phyloP scores from a whole-genome alignment of 805 yeast genomes.

The Wickerhamiella bombiphila region DNA sequence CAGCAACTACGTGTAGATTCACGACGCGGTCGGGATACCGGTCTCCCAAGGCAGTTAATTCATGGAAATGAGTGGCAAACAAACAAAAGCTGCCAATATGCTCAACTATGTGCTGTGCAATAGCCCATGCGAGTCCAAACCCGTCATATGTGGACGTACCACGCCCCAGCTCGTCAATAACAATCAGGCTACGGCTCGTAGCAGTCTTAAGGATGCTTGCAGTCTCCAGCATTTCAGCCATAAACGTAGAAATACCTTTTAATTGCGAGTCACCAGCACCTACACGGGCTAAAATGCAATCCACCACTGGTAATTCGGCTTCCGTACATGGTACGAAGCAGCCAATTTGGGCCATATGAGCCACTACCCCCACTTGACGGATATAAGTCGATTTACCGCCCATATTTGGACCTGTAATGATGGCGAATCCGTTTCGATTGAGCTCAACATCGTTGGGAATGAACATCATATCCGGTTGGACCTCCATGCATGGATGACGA shows the following conservation, averaged over 20 bases:
- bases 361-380: slow-evolving; percentile 57
- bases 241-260: slow-evolving; percentile 91
- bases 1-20: slow-evolving; percentile 88
- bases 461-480: slow-evolving; percentile 78
- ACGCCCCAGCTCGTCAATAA: slow-evolving; percentile 91
- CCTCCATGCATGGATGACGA: slow-evolving; percentile 89
- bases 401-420: slow-evolving; percentile 84
- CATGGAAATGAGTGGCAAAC: slow-evolving; percentile 97
- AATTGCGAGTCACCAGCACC: slow-evolving; percentile 98
- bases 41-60: slow-evolving; percentile 66
- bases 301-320: slow-evolving; percentile 73
- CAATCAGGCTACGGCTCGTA: slow-evolving; percentile 60
- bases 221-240: slow-evolving; percentile 94
- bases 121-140: slow-evolving; percentile 95
- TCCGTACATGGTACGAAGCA: slow-evolving; percentile 61
- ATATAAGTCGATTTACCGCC: slow-evolving; percentile 77
- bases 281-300: slow-evolving; percentile 88
- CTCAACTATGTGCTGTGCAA: slow-evolving; percentile 67
- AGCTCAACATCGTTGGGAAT: slow-evolving; percentile 81
- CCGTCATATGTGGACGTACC: slow-evolving; percentile 94
- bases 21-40: slow-evolving; percentile 39
- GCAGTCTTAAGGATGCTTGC: slow-evolving; percentile 74
- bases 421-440: slow-evolving; percentile 51
- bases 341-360: slow-evolving; percentile 66
- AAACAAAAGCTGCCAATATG: slow-evolving; percentile 63